These are phyloP conservation scores for Hanseniaspora pseudoguilliermondii DNA, from an alignment of 805 yeast genomes.

Conservation along the genomic window DNA sequence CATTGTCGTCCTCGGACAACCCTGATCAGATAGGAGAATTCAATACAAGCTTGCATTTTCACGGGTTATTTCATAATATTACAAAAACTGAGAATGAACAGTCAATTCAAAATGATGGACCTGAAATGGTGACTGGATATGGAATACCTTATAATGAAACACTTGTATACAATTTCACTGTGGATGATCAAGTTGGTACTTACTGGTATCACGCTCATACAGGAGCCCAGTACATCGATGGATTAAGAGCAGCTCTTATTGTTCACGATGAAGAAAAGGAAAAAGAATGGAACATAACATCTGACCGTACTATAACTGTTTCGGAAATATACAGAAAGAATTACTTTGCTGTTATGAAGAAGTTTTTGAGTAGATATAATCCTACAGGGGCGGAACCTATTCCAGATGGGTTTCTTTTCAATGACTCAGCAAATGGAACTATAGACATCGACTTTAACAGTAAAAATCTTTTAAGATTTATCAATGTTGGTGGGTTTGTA, in stretches of 20 bases:
- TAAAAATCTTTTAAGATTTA: constrained; percentile 52
- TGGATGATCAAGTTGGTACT: constrained; percentile 57
- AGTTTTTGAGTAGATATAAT: constrained; percentile 50
- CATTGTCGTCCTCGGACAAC: constrained; percentile 26
- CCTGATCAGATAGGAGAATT: constrained; percentile 19
- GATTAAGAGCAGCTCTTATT: constrained; percentile 55
- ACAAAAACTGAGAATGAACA: constrained; percentile 26
- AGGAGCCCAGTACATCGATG: constrained; percentile 69
- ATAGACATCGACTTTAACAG: constrained; percentile 45
- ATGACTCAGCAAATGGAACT: constrained; percentile 48
- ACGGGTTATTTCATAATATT: constrained; percentile 60
- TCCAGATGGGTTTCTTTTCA: constrained; percentile 53
- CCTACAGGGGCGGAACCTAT: constrained; percentile 82
- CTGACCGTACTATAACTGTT: constrained; percentile 44
- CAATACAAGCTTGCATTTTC: constrained; percentile 60
- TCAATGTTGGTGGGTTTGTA: constrained; percentile 59
- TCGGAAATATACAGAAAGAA: constrained; percentile 54
- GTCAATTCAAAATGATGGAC: constrained; percentile 56
- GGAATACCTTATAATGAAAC: constrained; percentile 62
- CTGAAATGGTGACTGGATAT: constrained; percentile 67
- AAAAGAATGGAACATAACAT: constrained; percentile 48
- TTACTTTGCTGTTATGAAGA: constrained; percentile 33
- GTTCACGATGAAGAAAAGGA: constrained; percentile 39
- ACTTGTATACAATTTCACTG: constrained; percentile 56
- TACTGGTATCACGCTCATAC: constrained; percentile 77